phyloP scores from a whole-genome alignment of 768 basidiomycete genomes.

The Melanogaster broomeanus region DNA sequence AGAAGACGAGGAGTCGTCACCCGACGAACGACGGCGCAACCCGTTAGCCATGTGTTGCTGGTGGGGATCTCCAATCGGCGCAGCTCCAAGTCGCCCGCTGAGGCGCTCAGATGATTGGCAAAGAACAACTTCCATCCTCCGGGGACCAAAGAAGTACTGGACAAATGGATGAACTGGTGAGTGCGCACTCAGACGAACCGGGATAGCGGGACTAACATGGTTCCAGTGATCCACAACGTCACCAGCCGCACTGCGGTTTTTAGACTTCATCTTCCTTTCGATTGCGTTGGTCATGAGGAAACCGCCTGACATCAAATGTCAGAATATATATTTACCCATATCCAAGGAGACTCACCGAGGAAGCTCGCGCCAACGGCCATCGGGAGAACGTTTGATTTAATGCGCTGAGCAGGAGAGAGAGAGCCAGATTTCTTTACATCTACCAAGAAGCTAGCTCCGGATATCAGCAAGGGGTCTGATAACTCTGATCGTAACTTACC shows the following conservation, averaged over 20 bases:
- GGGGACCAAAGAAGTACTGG: constrained; percentile 51
- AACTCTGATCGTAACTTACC: constrained; percentile 22
- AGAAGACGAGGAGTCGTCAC: neutral
- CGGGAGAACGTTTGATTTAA: constrained; percentile 32
- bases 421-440: constrained; percentile 37
- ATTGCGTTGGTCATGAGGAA: constrained; percentile 15
- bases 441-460: constrained; percentile 37
- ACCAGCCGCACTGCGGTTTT: constrained; percentile 40
- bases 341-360: constrained; percentile 14
- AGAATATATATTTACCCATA: neutral
- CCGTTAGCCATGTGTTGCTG: constrained; percentile 19
- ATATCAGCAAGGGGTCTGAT: neutral
- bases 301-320: constrained; percentile 14
- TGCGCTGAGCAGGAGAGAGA: constrained; percentile 36
- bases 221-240: constrained; percentile 53
- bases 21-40: constrained; percentile 13
- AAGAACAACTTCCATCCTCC: constrained; percentile 44
- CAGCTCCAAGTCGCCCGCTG: constrained; percentile 25
- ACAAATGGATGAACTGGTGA: neutral
- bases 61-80: constrained; percentile 18
- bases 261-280: constrained; percentile 31
- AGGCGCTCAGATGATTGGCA: constrained; percentile 32
- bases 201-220: constrained; percentile 35
- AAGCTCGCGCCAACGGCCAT: constrained; percentile 32
- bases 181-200: neutral